Evolutionary conservation across 306 rosid species (phyloP).

Genomic region (Myrica gale): DNA sequence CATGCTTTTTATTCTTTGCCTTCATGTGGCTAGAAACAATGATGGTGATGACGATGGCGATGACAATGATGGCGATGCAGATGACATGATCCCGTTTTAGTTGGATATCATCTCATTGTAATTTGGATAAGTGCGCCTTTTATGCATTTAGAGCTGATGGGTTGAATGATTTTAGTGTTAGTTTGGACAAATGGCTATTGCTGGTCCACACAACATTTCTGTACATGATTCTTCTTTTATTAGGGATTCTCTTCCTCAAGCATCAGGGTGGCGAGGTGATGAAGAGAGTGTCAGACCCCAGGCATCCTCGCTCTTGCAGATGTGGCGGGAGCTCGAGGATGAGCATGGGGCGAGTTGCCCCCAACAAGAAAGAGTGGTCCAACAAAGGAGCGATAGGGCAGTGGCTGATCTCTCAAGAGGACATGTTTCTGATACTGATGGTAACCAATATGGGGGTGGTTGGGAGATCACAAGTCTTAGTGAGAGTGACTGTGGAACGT

Average conservation of each 20-base stretch:
- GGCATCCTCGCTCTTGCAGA: constrained; percentile 62
- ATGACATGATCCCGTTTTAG: constrained; percentile 30
- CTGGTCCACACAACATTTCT: constrained; percentile 73
- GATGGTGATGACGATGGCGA: neutral
- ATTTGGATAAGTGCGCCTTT: constrained; percentile 36
- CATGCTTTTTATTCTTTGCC: constrained; percentile 15
- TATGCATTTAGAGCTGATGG: constrained; percentile 51
- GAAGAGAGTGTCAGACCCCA: constrained; percentile 61
- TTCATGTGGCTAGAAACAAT: constrained; percentile 30
- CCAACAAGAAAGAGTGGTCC: constrained; percentile 55
- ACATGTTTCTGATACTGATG: constrained; percentile 35
- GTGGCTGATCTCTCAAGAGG: constrained; percentile 38
- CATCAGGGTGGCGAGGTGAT: constrained; percentile 50
- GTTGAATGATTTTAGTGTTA: constrained; percentile 33
- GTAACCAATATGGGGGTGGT: constrained; percentile 36
- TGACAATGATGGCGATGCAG: constrained; percentile 11
- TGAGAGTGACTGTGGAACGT: constrained; percentile 66
- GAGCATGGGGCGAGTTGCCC: constrained; percentile 63
- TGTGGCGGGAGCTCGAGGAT: constrained; percentile 91
- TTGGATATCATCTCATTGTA: neutral
- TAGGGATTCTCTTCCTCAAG: constrained; percentile 64
- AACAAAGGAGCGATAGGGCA: constrained; percentile 51
- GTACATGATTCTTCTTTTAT: constrained; percentile 69
- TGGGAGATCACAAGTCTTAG: constrained; percentile 49
- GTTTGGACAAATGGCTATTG: constrained; percentile 68